Percentiles rank a stretch among this genome's conserved stretches.
Evolutionary conservation across 108 stramenopile genomes (phyloP).

Genomic region (Cyclostephanos invisitatus): DNA sequence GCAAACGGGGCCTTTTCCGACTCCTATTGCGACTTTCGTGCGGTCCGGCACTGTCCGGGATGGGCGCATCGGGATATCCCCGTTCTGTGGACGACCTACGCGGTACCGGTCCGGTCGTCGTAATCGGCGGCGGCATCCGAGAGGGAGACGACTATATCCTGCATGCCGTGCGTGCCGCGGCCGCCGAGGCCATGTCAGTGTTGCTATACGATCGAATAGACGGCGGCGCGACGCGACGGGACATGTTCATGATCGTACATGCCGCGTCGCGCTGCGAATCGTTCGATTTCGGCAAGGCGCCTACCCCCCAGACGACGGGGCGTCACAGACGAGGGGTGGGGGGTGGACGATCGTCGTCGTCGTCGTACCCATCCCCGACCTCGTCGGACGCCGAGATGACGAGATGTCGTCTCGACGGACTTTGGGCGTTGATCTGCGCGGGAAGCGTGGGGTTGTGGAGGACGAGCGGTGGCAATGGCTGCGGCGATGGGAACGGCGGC

Average conservation of each 20-base stretch:
- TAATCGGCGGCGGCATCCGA: not conserved
- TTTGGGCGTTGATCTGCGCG: slow-evolving; percentile 57
- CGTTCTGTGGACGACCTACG: slow-evolving; percentile 19
- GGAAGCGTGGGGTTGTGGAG: slow-evolving; percentile 74
- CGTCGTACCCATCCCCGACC: not conserved
- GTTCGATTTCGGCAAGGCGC: slow-evolving; percentile 39
- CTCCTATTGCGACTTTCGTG: slow-evolving; percentile 22
- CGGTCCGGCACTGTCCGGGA: slow-evolving; percentile 21
- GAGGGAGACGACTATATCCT: slow-evolving; percentile 4
- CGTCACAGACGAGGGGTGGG: not conserved
- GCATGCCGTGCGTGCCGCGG: slow-evolving; percentile 42
- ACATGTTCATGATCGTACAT: slow-evolving; percentile 37
- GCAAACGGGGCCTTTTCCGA: slow-evolving; percentile 33
- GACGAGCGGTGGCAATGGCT: slow-evolving; percentile 6
- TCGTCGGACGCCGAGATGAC: not conserved
- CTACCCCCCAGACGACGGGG: not conserved
- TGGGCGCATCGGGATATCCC: slow-evolving; percentile 10
- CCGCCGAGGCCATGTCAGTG: slow-evolving; percentile 60
- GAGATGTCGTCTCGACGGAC: slow-evolving; percentile 27
- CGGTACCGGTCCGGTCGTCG: not conserved
- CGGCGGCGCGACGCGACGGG: slow-evolving; percentile 50
- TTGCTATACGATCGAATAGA: slow-evolving; percentile 62
- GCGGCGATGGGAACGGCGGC: not conserved
- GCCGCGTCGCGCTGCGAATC: slow-evolving; percentile 10
- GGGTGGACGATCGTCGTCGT: not conserved